Conservation (phyloP, 225 moss, liverwort and hornwort genomes). For the Sphagnum contortum region DNA sequence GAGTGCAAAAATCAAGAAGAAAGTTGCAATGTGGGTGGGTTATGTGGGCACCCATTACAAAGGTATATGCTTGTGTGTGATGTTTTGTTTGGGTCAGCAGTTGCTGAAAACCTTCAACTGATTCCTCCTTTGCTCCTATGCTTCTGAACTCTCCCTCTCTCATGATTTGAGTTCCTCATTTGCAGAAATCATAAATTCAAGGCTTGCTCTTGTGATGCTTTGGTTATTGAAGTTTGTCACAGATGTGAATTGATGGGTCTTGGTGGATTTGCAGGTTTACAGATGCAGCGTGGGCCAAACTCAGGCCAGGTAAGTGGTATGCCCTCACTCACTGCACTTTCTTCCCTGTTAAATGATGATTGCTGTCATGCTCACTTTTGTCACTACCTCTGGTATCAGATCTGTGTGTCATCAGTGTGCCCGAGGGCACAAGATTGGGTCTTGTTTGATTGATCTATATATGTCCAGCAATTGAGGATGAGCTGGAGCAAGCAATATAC, state of each 20-base stretch:
- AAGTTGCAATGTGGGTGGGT: constrained; percentile 89
- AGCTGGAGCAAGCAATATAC: constrained; percentile 76
- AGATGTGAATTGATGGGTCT: background rate
- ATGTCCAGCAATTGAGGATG: constrained; percentile 72
- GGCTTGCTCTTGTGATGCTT: no score
- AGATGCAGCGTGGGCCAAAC: constrained; percentile 38
- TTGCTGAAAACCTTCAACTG: background rate
- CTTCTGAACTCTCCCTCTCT: background rate
- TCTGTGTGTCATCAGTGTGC: background rate
- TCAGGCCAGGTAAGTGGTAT: constrained; percentile 69
- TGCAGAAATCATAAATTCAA: background rate
- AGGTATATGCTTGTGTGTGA: constrained; percentile 13
- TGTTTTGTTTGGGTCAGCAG: background rate
- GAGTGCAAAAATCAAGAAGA: constrained; percentile 44
- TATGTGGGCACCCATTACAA: constrained; percentile 84
- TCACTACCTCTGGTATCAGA: background rate
- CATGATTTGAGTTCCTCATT: background rate
- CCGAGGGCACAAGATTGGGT: background rate
- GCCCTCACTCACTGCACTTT: constrained; percentile 7
- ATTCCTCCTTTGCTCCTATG: no score
- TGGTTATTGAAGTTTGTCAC: background rate
- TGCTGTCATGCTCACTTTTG: background rate
- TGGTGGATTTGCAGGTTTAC: constrained; percentile 43
- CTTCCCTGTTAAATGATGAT: background rate
- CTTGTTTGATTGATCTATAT: background rate